Percentiles rank a stretch among this genome's conserved stretches.
These are phyloP conservation scores for Puccinia triticina DNA, from an alignment of 1,284 basidiomycete species.

Conservation along the genomic window DNA sequence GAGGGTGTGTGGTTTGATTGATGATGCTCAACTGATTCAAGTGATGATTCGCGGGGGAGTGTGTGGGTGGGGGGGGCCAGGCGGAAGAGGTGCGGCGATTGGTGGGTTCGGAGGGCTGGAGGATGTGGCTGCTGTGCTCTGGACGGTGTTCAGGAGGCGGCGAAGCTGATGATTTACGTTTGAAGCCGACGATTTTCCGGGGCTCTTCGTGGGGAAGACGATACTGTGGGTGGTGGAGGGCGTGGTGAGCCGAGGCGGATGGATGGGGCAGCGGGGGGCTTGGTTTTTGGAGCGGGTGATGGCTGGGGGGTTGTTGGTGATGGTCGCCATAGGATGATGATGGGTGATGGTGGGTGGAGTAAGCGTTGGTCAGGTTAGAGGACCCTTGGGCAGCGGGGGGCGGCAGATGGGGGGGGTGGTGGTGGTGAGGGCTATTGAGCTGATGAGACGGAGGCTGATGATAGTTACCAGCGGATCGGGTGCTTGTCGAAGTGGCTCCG, in stretches of 20 bases:
- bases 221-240: conserved; percentile 2
- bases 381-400: conserved; percentile 9
- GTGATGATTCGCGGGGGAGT: neutral
- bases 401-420: neutral
- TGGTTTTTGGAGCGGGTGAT: conserved; percentile 1
- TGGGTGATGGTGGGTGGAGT: neutral
- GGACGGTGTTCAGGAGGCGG: neutral
- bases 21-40: conserved; percentile 13
- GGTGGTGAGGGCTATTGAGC: conserved; percentile 6
- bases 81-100: neutral
- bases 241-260: no score
- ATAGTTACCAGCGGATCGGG: conserved; percentile 16
- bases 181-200: conserved; percentile 13
- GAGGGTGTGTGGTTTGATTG: no score
- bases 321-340: conserved; percentile 23
- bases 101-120: neutral
- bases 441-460: conserved; percentile 35
- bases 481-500: neutral
- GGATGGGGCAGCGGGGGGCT: conserved; percentile 23
- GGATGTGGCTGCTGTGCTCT: neutral
- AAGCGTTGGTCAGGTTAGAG: conserved; percentile 15
- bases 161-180: conserved; percentile 22
- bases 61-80: conserved; percentile 1
- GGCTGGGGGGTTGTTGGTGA: neutral
- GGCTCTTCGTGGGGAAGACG: neutral